Conservation (phyloP, 1,139 yeast species). For the Geotrichum siamense region DNA sequence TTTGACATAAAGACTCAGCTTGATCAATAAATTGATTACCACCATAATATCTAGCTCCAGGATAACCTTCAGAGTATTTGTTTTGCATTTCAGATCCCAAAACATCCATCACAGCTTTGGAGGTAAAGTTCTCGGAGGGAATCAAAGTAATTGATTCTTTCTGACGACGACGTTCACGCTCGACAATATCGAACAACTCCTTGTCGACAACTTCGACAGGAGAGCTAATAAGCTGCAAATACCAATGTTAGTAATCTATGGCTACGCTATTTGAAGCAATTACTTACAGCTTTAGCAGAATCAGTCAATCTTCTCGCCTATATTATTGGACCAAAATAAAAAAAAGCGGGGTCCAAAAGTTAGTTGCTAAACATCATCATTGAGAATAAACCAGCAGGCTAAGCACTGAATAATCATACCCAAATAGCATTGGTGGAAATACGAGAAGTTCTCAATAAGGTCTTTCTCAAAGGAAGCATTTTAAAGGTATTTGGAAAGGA, state of each 20-base stretch:
- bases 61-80: conserved; percentile 96
- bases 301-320: conserved; percentile 11
- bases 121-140: conserved; percentile 96
- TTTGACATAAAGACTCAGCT: conserved; percentile 85
- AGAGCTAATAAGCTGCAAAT: conserved; percentile 14
- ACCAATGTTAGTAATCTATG: not conserved
- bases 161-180: conserved; percentile 88
- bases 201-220: conserved; percentile 32
- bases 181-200: conserved; percentile 51
- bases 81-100: conserved; percentile 98
- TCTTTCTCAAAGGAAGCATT: conserved; percentile 12
- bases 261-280: not conserved
- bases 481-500: too few relatives aligned
- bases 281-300: conserved; percentile 10
- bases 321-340: too few relatives aligned
- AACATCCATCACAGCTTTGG: conserved; percentile 93
- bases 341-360: too few relatives aligned
- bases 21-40: conserved; percentile 95
- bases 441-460: conserved; percentile 10
- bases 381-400: not conserved
- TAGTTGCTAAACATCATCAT: too few relatives aligned
- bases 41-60: conserved; percentile 95
- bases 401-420: conserved; percentile 4
- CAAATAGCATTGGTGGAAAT: not conserved
- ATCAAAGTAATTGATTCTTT: conserved; percentile 88